Conservation (phyloP, 768 basidiomycete genomes). For the Holtermanniella nyarrowii region DNA sequence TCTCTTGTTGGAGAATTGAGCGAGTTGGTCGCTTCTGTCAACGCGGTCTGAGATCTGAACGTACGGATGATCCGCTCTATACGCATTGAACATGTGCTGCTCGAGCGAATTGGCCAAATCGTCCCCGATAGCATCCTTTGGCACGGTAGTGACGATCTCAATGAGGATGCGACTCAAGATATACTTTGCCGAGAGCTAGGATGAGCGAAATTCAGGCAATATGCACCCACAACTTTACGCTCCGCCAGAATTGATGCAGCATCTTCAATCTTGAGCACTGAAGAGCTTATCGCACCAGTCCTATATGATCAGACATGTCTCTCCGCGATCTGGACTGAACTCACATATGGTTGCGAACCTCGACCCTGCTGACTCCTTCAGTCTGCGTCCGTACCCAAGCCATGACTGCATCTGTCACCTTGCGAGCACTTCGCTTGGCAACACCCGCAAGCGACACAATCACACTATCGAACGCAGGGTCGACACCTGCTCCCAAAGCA, state of each 20-base stretch:
- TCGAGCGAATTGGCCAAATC: slow-evolving; percentile 70
- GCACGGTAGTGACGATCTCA: slow-evolving; percentile 58
- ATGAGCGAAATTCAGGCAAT: slow-evolving; percentile 45
- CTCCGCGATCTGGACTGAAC: too few species aligned
- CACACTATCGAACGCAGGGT: slow-evolving; percentile 70
- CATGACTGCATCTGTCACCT: slow-evolving; percentile 75
- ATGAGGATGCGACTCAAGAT: slow-evolving; percentile 82
- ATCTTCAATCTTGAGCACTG: slow-evolving; percentile 25
- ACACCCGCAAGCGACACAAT: slow-evolving; percentile 76
- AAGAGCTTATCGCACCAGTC: slow-evolving; percentile 15
- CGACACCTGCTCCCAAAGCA: slow-evolving; percentile 61
- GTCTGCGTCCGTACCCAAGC: slow-evolving; percentile 74
- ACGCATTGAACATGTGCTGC: slow-evolving; percentile 78
- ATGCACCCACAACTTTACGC: slow-evolving; percentile 23
- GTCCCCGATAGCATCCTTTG: slow-evolving; percentile 69
- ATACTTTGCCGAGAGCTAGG: slow-evolving; percentile 63
- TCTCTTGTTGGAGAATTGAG: slow-evolving; percentile 63
- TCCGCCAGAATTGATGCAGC: slow-evolving; percentile 32
- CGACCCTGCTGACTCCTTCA: slow-evolving; percentile 43
- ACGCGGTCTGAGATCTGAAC: too few species aligned
- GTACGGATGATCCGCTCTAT: slow-evolving; percentile 16
- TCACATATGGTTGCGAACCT: slow-evolving; percentile 35
- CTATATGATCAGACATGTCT: too few species aligned
- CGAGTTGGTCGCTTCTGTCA: slow-evolving; percentile 49
- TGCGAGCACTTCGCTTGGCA: slow-evolving; percentile 70